These are phyloP conservation scores for Metschnikowia borealis DNA, from an alignment of 805 yeast genomes.

Conservation along the genomic window DNA sequence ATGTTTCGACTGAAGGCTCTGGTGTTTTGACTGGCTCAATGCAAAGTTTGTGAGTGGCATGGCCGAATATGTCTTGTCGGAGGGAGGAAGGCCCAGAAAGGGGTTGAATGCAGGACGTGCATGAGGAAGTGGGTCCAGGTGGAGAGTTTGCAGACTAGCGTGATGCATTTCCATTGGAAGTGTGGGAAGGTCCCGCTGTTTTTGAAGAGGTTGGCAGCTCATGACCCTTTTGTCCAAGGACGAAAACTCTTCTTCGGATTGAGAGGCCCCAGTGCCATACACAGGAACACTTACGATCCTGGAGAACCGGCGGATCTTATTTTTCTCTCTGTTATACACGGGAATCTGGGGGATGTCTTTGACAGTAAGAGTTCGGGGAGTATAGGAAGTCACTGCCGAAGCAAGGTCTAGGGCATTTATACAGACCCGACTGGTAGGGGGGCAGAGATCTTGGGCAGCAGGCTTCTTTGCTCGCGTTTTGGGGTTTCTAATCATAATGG, in stretches of 20 bases:
- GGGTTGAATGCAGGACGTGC: not conserved
- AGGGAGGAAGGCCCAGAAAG: not conserved
- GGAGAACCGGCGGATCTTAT: constrained; percentile 19
- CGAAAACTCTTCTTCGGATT: not conserved
- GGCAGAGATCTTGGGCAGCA: constrained; percentile 2
- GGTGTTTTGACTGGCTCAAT: not conserved
- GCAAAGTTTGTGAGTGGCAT: not conserved
- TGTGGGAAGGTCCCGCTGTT: too few species aligned
- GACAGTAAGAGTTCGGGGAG: constrained; percentile 23
- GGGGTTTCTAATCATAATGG: constrained; percentile 6
- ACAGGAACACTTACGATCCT: constrained; percentile 7
- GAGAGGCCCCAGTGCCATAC: not conserved
- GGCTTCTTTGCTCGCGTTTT: constrained; percentile 5
- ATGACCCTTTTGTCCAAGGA: not conserved
- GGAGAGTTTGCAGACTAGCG: not conserved
- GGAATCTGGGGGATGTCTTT: constrained; percentile 27
- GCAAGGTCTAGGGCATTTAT: constrained; percentile 22
- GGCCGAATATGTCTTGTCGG: not conserved
- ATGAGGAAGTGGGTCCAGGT: not conserved
- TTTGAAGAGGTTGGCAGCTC: not conserved
- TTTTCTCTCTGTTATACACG: constrained; percentile 19
- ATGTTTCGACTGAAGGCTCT: not conserved
- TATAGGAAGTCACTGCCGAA: constrained; percentile 25
- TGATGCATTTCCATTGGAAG: not conserved
- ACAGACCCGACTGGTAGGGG: constrained; percentile 2